Conservation (phyloP, 1,284 basidiomycete species). For the Ustilago sp. region DNA sequence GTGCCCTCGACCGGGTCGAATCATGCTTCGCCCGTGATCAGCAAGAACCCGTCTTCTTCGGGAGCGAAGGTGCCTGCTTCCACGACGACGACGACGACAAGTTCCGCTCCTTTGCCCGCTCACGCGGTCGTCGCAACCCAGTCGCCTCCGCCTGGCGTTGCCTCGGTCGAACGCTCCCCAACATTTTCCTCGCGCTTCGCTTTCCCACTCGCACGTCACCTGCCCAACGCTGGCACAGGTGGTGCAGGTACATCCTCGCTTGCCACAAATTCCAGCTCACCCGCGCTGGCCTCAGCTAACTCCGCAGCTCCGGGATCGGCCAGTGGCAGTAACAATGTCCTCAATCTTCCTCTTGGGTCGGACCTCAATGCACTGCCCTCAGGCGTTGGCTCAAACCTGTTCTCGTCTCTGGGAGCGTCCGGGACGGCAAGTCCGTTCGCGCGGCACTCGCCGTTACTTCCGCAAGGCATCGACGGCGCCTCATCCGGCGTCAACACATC, state of each 20-base stretch:
- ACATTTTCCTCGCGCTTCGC: constrained; percentile 50
- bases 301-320: not conserved
- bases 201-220: constrained; percentile 48
- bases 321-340: constrained; percentile 13
- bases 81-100: constrained; percentile 15
- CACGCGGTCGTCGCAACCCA: constrained; percentile 25
- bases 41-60: constrained; percentile 14
- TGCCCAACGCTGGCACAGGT: constrained; percentile 19
- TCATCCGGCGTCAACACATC: not conserved
- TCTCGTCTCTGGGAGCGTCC: constrained; percentile 16
- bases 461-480: constrained; percentile 24
- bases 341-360: constrained; percentile 18
- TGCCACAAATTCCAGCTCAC: constrained; percentile 25
- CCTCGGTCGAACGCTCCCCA: constrained; percentile 48
- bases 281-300: constrained; percentile 25
- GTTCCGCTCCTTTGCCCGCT: constrained; percentile 15
- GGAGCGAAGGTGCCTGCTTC: constrained; percentile 15
- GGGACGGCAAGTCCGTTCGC: constrained; percentile 35
- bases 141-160: constrained; percentile 28
- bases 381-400: constrained; percentile 27
- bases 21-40: constrained; percentile 43
- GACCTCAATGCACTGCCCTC: constrained; percentile 29
- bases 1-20: constrained; percentile 52
- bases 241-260: constrained; percentile 7
- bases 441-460: constrained; percentile 37